Base-by-base conservation (phyloP, 1,284 basidiomycete genomes). In the Schizopora paradoxa region DNA sequence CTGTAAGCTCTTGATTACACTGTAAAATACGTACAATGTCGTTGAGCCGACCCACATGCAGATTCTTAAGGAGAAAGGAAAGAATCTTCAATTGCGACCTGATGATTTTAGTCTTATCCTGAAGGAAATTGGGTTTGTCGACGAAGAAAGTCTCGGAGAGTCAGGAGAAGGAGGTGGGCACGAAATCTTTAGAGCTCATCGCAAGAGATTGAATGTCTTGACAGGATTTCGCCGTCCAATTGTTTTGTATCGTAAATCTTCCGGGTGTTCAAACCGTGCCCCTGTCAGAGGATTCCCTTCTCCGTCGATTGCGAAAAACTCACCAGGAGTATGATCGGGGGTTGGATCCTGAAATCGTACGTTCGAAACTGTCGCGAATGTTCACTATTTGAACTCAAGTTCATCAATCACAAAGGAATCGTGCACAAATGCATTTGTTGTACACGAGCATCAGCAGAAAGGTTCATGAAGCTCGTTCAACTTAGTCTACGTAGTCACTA, bases 41-140 rank as follows among this genome's bases (percentile, higher is more conserved):
- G 8, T 25, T 43, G 22, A 28, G 46, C 14, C 43, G 29, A 10
- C 44, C 32, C 5, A 1, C 11, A 22, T 19, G 13, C 54, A 82
- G 71, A 72, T 55, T 54, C 62, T 87, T 25, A 78, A 73, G 57
- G 75, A 82, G 46, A 81, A 72, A 23, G 76, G 72, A 0, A 74
- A 73, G 41, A 60, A 54, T 7, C 62, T 88, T 5, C 58, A 68
- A 34, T 56, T 87, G 34, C 73, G 76, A 0, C 86, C 86, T 0
- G 57, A 75, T 0, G 72, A 79, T 21, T 89, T 90, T 51, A 68
- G 69, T 7, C 50, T 53, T 1, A 50, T 84, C 38, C 60, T 91
- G 5, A 55, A 58, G 23, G 62, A 74, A 2, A 65, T 89, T 7
- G 87, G 88, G 3, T 90, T 91, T 53, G 62, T 59, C 4, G 61